phyloP scores from a whole-genome alignment of 1,139 yeast species.

The Debaryomycetaceae sp. region DNA sequence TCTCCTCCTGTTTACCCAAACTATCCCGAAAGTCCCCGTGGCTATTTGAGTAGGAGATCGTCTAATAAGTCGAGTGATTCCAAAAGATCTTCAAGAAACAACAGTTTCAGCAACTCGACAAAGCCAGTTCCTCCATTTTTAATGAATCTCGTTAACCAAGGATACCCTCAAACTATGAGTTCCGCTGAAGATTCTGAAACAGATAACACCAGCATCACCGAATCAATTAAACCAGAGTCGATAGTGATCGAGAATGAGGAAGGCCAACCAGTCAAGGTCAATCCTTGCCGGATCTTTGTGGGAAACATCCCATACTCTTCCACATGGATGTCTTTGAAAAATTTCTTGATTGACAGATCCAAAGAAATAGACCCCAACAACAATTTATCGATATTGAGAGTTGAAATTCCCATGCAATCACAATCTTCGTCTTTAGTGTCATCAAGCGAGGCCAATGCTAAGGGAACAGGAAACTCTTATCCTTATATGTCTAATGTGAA shows the following conservation, averaged over 20 bases:
- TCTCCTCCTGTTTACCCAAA: constrained; percentile 2
- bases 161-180: neutral
- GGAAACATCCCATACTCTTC: constrained; percentile 59
- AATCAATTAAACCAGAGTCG: constrained; percentile 9
- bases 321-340: constrained; percentile 55
- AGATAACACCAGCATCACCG: constrained; percentile 3
- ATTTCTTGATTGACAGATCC: constrained; percentile 37
- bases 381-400: constrained; percentile 39
- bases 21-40: constrained; percentile 4
- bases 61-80: constrained; percentile 9
- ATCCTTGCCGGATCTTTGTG: constrained; percentile 43
- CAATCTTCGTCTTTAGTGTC: neutral
- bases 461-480: neutral
- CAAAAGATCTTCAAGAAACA: constrained; percentile 10
- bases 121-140: constrained; percentile 29
- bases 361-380: constrained; percentile 27
- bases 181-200: neutral
- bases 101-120: constrained; percentile 8
- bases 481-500: neutral
- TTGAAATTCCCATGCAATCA: constrained; percentile 54
- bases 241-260: constrained; percentile 24
- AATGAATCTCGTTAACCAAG: constrained; percentile 22
- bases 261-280: constrained; percentile 30
- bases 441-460: neutral
- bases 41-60: constrained; percentile 8